Base-by-base conservation (phyloP, 2,329 filamentous ascomycete genomes). In the Kalmusia sp. region DNA sequence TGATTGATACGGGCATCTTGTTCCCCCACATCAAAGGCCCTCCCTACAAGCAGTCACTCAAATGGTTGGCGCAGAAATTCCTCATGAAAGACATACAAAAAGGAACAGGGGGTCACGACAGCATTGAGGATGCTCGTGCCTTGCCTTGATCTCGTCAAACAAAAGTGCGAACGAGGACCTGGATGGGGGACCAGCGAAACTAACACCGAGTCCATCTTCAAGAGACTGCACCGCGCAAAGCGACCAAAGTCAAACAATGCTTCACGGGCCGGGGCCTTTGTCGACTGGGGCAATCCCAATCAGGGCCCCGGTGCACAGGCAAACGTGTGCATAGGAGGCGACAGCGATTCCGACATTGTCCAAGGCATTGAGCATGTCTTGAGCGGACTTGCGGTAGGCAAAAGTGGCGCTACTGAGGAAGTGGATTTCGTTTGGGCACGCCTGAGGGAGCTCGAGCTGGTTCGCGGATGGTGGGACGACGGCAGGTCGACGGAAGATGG, bases 101-200 rank as follows among this genome's bases (percentile, higher is more conserved):
- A 65, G 89, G 89, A 45, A 80, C 80, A 14, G 80, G 82, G 14
- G 95, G 95, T 14, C 95, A 99, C 71, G 89, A 98, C 80, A 95
- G 91, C 53, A 84, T 96, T 58, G 95, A 99, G 74, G 95, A 99
- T 72, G 92, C 95, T 12, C 87, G 84, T 60, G 92, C 34, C 95
- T 2, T 96, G 92, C 59, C 86, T 99, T 12, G 93, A 98, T 66
- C 87, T 99, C 1, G 87, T 98, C 41, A 96, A 95, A 75, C 88
- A 93, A 69, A 99, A 99, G 74, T 97, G 93, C 72, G 93, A 98
- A 73, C 95, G 91, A 75, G 95, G 95, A 34, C 90, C 90, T 59
- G 76, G 81, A 21, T 99, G 93, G 91, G 95, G 92, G 30, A 89
- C 88, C 0, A 86, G 86, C 44, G 92, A 96, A 37, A 83, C 87